Conservation (phyloP, 1,139 yeast species). For the Arxiozyma slooffiae region DNA sequence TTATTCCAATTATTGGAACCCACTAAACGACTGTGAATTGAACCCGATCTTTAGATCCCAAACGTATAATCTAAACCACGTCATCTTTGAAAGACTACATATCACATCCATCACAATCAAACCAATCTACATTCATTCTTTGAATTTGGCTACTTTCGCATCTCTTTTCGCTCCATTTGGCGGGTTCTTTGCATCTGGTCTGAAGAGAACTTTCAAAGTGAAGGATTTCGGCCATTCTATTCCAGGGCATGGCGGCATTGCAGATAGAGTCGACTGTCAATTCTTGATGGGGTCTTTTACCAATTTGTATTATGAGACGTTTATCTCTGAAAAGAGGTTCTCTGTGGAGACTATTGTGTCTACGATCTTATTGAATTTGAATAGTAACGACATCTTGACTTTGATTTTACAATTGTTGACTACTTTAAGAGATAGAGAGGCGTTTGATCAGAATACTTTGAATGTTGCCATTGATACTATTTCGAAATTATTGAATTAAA, state of each 20-base stretch:
- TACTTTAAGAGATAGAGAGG: conserved; percentile 28
- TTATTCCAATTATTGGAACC: conserved; percentile 47
- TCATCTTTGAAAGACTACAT: conserved; percentile 42
- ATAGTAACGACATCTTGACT: conserved; percentile 54
- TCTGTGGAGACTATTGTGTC: conserved; percentile 68
- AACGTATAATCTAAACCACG: conserved; percentile 63
- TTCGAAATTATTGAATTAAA: background rate
- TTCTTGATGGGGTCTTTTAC: conserved; percentile 95
- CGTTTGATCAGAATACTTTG: background rate
- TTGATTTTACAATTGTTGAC: conserved; percentile 53
- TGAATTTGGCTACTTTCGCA: conserved; percentile 85
- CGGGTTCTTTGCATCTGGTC: conserved; percentile 94
- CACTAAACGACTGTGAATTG: conserved; percentile 58
- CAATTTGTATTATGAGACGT: conserved; percentile 85
- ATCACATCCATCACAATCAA: conserved; percentile 52
- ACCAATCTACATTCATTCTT: conserved; percentile 84
- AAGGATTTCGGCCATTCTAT: conserved; percentile 88
- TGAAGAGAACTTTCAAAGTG: conserved; percentile 93
- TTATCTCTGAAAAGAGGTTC: conserved; percentile 64
- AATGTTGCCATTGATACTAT: background rate
- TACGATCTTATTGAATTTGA: conserved; percentile 61
- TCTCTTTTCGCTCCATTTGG: conserved; percentile 97
- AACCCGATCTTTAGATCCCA: conserved; percentile 83
- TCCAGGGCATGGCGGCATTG: conserved; percentile 97
- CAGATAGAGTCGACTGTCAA: conserved; percentile 97